These are phyloP conservation scores for Atkinsonella hypoxylon DNA, from an alignment of 2,329 filamentous ascomycete genomes.

Conservation along the genomic window DNA sequence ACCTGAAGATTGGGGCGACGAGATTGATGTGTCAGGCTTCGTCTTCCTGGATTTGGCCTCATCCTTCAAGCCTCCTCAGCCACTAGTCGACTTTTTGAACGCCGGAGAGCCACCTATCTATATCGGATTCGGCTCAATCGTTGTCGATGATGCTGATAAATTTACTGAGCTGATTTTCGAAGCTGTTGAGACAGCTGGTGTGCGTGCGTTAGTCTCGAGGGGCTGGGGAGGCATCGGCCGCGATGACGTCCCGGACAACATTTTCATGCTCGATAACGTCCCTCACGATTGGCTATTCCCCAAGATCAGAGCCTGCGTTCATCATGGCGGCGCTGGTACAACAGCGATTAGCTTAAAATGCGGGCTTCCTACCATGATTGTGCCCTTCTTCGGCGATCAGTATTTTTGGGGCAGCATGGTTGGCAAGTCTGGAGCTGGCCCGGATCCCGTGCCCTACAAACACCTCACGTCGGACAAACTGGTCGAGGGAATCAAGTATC, in stretches of 20 bases:
- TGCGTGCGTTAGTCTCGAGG: conserved; percentile 60
- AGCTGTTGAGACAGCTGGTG: conserved; percentile 51
- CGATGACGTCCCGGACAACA: conserved; percentile 43
- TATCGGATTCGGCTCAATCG: conserved; percentile 66
- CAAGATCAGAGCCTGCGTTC: conserved; percentile 51
- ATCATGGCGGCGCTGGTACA: conserved; percentile 69
- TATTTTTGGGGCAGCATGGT: conserved; percentile 69
- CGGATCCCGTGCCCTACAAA: conserved; percentile 57
- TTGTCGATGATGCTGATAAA: conserved; percentile 56
- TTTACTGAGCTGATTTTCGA: conserved; percentile 64
- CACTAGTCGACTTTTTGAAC: conserved; percentile 43
- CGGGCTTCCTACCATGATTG: conserved; percentile 61
- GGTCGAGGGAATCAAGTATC: conserved; percentile 58
- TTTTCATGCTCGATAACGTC: conserved; percentile 62
- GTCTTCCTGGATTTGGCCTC: conserved; percentile 62
- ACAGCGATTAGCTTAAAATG: conserved; percentile 63
- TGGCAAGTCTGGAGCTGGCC: conserved; percentile 49
- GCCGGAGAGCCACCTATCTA: conserved; percentile 52
- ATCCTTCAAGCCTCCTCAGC: conserved; percentile 43
- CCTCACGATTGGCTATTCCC: conserved; percentile 72
- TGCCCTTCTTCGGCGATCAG: conserved; percentile 72
- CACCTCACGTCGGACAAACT: conserved; percentile 49
- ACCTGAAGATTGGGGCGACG: conserved; percentile 53
- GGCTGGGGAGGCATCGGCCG: conserved; percentile 64
- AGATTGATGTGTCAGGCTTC: conserved; percentile 67